Conservation (phyloP, 768 basidiomycete species). For the Russula ochroleuca region DNA sequence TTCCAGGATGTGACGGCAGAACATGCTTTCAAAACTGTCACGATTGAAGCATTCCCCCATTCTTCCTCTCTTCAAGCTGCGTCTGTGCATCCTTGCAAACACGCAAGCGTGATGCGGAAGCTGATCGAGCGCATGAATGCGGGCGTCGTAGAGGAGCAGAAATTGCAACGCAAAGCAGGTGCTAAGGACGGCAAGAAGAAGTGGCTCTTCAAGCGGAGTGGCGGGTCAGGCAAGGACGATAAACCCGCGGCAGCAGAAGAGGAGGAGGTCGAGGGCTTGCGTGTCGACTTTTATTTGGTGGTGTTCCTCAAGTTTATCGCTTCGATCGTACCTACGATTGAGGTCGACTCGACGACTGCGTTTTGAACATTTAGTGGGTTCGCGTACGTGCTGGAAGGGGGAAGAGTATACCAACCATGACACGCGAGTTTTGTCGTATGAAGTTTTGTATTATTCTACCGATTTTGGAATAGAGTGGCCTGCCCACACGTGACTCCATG, state of each 20-base stretch:
- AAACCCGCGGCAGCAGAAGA: constrained; percentile 47
- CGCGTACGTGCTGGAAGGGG: constrained; percentile 4
- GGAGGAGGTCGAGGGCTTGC: constrained; percentile 81
- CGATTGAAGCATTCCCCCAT: constrained; percentile 98
- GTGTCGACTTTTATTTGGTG: constrained; percentile 97
- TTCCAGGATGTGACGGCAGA: constrained; percentile 98
- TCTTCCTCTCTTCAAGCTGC: constrained; percentile 79
- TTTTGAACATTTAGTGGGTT: constrained; percentile 29
- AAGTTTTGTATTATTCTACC: constrained; percentile 20
- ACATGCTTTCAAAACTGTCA: constrained; percentile 97
- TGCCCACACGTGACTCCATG: constrained; percentile 13
- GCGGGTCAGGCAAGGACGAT: constrained; percentile 53
- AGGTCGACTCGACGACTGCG: constrained; percentile 86
- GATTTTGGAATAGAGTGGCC: constrained; percentile 14
- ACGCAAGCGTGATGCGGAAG: constrained; percentile 99
- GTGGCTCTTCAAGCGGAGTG: constrained; percentile 74
- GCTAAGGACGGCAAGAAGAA: constrained; percentile 59
- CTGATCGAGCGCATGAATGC: constrained; percentile 98
- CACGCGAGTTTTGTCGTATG: constrained; percentile 20
- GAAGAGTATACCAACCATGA: constrained; percentile 22
- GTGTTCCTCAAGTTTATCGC: constrained; percentile 99
- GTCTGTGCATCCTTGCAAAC: constrained; percentile 97
- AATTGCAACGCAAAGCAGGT: constrained; percentile 55
- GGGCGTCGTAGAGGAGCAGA: constrained; percentile 77
- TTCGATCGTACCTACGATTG: constrained; percentile 97